Evolutionary conservation across 2,329 filamentous ascomycete species (phyloP).

Genomic region (Aureobasidium sp.): DNA sequence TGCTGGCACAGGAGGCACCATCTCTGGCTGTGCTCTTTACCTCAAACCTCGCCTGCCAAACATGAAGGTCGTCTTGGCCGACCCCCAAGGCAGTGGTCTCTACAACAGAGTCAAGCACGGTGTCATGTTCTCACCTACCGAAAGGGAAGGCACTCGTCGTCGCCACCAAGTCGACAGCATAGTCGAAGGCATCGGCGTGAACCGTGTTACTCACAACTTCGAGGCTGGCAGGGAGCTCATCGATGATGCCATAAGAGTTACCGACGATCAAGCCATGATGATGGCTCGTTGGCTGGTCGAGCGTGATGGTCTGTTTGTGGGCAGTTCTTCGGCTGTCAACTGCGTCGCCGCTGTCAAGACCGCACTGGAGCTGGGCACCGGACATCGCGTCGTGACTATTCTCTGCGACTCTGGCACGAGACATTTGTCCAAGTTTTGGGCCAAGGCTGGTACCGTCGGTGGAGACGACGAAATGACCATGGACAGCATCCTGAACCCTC

Average conservation of each 20-base stretch:
- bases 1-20: slow-evolving; percentile 88
- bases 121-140: slow-evolving; percentile 87
- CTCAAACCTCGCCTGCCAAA: slow-evolving; percentile 63
- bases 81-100: slow-evolving; percentile 87
- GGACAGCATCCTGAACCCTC: slow-evolving; percentile 41
- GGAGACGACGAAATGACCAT: slow-evolving; percentile 38
- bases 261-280: slow-evolving; percentile 74
- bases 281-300: slow-evolving; percentile 98
- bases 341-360: slow-evolving; percentile 60
- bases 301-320: slow-evolving; percentile 87
- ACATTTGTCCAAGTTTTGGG: slow-evolving; percentile 81
- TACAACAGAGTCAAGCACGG: slow-evolving; percentile 88
- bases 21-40: slow-evolving; percentile 75
- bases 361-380: slow-evolving; percentile 53
- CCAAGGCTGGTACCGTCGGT: slow-evolving; percentile 58
- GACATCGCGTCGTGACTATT: slow-evolving; percentile 64
- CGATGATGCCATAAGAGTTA: slow-evolving; percentile 82
- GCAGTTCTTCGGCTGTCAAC: slow-evolving; percentile 94
- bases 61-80: slow-evolving; percentile 71
- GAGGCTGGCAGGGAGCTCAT: slow-evolving; percentile 77
- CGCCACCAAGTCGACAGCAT: slow-evolving; percentile 90
- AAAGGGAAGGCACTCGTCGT: slow-evolving; percentile 81
- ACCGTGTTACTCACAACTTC: slow-evolving; percentile 88
- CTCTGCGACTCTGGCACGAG: slow-evolving; percentile 68
- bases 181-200: slow-evolving; percentile 93